A percentile compares a stretch with the other conserved stretches of the same genome.
These are phyloP conservation scores for Diatrype stigma DNA, from an alignment of 2,329 filamentous ascomycete genomes.

Conservation along the genomic window DNA sequence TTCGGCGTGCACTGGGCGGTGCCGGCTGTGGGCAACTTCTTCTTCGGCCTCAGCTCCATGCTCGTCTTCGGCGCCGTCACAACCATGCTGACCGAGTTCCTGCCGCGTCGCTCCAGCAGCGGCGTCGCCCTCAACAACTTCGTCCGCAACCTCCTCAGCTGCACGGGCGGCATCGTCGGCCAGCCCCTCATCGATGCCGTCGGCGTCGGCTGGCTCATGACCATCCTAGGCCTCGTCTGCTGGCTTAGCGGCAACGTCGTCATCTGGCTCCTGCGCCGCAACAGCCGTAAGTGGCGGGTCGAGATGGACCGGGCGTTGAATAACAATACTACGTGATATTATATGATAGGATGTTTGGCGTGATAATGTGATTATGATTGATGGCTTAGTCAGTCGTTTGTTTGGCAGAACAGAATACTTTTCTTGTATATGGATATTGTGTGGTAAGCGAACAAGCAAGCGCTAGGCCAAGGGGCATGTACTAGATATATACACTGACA, in stretches of 20 bases:
- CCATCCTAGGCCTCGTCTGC: conserved; percentile 48
- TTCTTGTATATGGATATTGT: too few species aligned
- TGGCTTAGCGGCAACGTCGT: conserved; percentile 53
- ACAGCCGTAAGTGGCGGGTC: conserved; percentile 59
- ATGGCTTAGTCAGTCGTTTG: too few species aligned
- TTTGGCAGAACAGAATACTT: too few species aligned
- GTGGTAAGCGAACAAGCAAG: too few species aligned
- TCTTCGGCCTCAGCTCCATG: conserved; percentile 76
- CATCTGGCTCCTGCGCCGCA: conserved; percentile 58
- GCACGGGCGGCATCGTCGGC: conserved; percentile 64
- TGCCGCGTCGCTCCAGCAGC: conserved; percentile 65
- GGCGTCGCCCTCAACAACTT: conserved; percentile 82
- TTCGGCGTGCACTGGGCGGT: conserved; percentile 63
- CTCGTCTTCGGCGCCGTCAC: conserved; percentile 69
- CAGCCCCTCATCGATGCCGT: conserved; percentile 67
- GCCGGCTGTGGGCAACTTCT: conserved; percentile 61
- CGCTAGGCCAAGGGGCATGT: too few species aligned
- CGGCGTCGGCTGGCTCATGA: conserved; percentile 74
- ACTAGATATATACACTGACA: too few species aligned
- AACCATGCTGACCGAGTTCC: conserved; percentile 83
- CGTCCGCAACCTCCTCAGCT: conserved; percentile 72
- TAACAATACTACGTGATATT: conserved; percentile 2
- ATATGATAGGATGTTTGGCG: not conserved
- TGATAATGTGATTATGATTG: too few species aligned
- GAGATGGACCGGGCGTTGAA: conserved; percentile 52